Evolutionary conservation across 768 basidiomycete genomes (phyloP).

Genomic region (Termitomyces sp.): DNA sequence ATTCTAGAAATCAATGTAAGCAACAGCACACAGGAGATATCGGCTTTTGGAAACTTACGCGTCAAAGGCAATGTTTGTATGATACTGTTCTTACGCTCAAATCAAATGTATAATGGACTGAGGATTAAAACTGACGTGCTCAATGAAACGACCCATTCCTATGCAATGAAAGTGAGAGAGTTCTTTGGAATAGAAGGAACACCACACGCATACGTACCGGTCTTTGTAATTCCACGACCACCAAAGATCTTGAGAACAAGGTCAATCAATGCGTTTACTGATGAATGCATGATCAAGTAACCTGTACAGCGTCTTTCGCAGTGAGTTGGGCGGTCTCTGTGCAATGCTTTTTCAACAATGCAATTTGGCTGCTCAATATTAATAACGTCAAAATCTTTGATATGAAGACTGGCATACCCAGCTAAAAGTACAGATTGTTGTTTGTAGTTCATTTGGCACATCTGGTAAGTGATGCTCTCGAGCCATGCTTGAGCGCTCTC

Average conservation of each 20-base stretch:
- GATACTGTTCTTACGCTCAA: constrained; percentile 13
- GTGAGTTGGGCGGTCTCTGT: constrained; percentile 77
- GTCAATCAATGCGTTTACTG: not conserved
- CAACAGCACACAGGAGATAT: not conserved
- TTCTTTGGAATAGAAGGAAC: not conserved
- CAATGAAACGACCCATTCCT: constrained; percentile 18
- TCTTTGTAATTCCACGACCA: constrained; percentile 77
- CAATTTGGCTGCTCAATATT: constrained; percentile 52
- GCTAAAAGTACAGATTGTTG: constrained; percentile 71
- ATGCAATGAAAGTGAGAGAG: not conserved
- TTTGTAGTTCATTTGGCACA: constrained; percentile 81
- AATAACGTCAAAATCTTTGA: not conserved
- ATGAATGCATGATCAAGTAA: constrained; percentile 3
- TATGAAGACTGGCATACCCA: constrained; percentile 39
- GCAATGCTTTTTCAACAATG: constrained; percentile 71
- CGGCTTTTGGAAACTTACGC: constrained; percentile 12
- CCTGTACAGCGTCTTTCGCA: constrained; percentile 64
- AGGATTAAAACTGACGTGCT: constrained; percentile 13
- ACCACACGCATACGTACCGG: constrained; percentile 49
- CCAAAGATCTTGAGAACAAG: constrained; percentile 62
- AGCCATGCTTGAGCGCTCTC: constrained; percentile 85
- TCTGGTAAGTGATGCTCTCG: constrained; percentile 83
- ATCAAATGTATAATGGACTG: not conserved
- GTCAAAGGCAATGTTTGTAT: constrained; percentile 18
- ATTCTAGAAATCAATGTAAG: constrained; percentile 10